These are phyloP conservation scores for Penicillium fuscoglaucum DNA, from an alignment of 2,329 filamentous ascomycete species.

Conservation along the genomic window DNA sequence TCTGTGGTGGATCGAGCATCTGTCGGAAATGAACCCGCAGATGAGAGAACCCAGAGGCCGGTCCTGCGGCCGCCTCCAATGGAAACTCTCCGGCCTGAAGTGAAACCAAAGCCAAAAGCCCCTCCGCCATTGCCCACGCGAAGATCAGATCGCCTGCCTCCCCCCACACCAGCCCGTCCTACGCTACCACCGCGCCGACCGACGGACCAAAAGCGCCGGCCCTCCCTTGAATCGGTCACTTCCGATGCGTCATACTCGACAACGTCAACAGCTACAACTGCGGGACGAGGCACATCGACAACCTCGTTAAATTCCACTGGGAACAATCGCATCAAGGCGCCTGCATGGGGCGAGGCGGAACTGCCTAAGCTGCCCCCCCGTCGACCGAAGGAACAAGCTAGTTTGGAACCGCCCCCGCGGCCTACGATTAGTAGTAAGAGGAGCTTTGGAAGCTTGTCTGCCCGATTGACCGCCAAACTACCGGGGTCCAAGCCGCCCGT, in stretches of 20 bases:
- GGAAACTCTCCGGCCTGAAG: conserved; percentile 20
- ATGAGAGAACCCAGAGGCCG: conserved; percentile 23
- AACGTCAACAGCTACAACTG: conserved; percentile 42
- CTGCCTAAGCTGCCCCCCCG: conserved; percentile 58
- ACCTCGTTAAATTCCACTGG: conserved; percentile 30
- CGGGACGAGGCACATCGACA: conserved; percentile 40
- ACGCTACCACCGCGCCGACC: conserved; percentile 51
- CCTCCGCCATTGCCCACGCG: conserved; percentile 51
- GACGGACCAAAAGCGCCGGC: conserved; percentile 38
- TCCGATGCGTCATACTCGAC: conserved; percentile 55
- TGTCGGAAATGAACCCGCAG: conserved; percentile 34
- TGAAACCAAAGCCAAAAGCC: conserved; percentile 33
- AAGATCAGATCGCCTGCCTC: conserved; percentile 28
- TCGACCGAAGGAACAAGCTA: conserved; percentile 32
- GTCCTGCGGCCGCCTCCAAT: conserved; percentile 28
- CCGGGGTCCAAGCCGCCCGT: conserved; percentile 7
- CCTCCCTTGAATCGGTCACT: conserved; percentile 53
- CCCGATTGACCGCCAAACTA: conserved; percentile 13
- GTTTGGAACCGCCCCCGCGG: conserved; percentile 23
- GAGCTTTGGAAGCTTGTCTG: conserved; percentile 17
- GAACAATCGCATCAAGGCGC: conserved; percentile 51
- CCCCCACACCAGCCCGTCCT: conserved; percentile 33
- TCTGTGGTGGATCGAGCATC: conserved; percentile 27
- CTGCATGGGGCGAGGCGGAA: conserved; percentile 56
- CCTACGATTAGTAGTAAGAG: conserved; percentile 25